A percentile compares a stretch with the other conserved stretches of the same genome.
These are phyloP conservation scores for Scutellaria galericulata DNA, from an alignment of 257 asterid genomes.

Conservation along the genomic window DNA sequence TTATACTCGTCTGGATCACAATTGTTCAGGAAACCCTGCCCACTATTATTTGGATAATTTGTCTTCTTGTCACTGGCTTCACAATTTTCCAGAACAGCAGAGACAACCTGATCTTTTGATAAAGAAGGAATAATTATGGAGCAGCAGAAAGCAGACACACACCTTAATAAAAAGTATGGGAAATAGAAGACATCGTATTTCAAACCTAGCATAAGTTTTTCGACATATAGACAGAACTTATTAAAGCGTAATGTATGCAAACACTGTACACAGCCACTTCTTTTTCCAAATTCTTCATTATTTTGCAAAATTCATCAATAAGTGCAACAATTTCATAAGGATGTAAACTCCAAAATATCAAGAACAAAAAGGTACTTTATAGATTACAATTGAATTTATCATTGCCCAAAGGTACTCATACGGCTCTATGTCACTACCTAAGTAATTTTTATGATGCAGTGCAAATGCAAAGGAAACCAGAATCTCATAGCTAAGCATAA, in stretches of 20 bases:
- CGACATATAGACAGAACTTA: slow-evolving; percentile 8
- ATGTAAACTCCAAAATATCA: slow-evolving; percentile 26
- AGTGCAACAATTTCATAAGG: not conserved
- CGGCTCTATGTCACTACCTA: slow-evolving; percentile 6
- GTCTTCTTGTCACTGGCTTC: slow-evolving; percentile 47
- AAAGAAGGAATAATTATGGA: slow-evolving; percentile 45
- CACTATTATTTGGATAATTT: slow-evolving; percentile 35
- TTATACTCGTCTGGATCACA: slow-evolving; percentile 40
- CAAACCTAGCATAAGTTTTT: slow-evolving; percentile 16
- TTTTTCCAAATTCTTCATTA: slow-evolving; percentile 18
- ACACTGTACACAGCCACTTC: slow-evolving; percentile 1
- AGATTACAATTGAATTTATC: slow-evolving; percentile 8
- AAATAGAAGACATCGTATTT: slow-evolving; percentile 31
- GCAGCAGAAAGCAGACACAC: slow-evolving; percentile 33
- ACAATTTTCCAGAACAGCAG: slow-evolving; percentile 70
- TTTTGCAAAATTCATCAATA: slow-evolving; percentile 20
- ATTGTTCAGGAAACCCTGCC: slow-evolving; percentile 42
- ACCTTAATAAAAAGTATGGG: slow-evolving; percentile 24
- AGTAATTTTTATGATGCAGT: slow-evolving; percentile 25
- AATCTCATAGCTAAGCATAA: slow-evolving; percentile 20
- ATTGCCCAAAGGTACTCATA: not conserved
- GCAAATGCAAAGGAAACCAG: slow-evolving; percentile 21
- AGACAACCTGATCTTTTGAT: slow-evolving; percentile 74
- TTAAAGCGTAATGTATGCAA: slow-evolving; percentile 14
- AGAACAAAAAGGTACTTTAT: slow-evolving; percentile 17